A percentile compares a stretch with the other conserved stretches of the same genome.
These are phyloP conservation scores for Canavalia ensiformis DNA, from an alignment of 306 rosid genomes.

Conservation along the genomic window DNA sequence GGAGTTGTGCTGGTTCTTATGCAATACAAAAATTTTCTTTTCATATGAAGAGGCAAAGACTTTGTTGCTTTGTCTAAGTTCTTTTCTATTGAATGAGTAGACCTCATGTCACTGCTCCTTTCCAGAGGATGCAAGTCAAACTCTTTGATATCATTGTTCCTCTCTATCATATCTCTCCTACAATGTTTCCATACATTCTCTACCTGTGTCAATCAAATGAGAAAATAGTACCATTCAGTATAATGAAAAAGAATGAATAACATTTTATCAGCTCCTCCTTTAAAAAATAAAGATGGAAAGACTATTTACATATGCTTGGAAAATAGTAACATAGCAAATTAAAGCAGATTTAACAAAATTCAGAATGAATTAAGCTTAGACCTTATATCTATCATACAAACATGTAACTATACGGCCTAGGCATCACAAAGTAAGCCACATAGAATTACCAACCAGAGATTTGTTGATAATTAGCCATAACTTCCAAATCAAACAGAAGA, in stretches of 20 bases:
- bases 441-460: neutral
- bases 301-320: neutral
- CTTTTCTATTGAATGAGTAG: constrained; percentile 13
- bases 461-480: neutral
- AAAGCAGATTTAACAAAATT: neutral
- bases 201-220: constrained; percentile 60
- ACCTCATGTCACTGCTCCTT: constrained; percentile 43
- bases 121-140: constrained; percentile 43
- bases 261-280: neutral
- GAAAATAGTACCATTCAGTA: constrained; percentile 27
- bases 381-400: constrained; percentile 5
- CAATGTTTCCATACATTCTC: constrained; percentile 60
- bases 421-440: neutral
- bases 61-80: constrained; percentile 29
- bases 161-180: constrained; percentile 63
- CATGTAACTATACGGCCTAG: constrained; percentile 2
- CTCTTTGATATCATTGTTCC: constrained; percentile 48
- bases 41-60: constrained; percentile 48
- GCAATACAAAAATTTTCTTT: constrained; percentile 51
- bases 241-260: neutral
- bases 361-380: neutral
- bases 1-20: constrained; percentile 52
- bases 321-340: constrained; percentile 9
- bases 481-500: constrained; percentile 19
- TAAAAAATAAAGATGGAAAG: neutral